A percentile compares a stretch with the other conserved stretches of the same genome.
Evolutionary conservation across 2,329 filamentous ascomycete genomes (phyloP).

Genomic region (Proliferodiscus dingleyae): DNA sequence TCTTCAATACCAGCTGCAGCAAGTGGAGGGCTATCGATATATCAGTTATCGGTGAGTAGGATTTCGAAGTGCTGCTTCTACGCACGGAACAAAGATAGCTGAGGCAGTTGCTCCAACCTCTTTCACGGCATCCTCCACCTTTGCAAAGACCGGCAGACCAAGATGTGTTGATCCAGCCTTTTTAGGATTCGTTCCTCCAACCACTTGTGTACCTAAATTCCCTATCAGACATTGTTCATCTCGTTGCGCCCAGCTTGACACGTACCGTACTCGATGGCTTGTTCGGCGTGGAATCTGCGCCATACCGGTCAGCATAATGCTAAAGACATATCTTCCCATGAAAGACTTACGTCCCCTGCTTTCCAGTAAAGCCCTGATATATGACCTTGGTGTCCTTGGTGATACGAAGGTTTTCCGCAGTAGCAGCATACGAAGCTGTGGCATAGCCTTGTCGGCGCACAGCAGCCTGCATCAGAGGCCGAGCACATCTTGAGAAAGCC

Average conservation of each 20-base stretch:
- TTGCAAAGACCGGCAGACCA: slow-evolving; percentile 87
- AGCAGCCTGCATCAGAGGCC: slow-evolving; percentile 63
- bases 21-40: slow-evolving; percentile 67
- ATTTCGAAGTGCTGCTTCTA: slow-evolving; percentile 1
- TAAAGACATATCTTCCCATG: not conserved
- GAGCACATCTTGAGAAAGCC: slow-evolving; percentile 69
- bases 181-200: slow-evolving; percentile 98
- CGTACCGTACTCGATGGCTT: slow-evolving; percentile 97
- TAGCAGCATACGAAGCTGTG: slow-evolving; percentile 66
- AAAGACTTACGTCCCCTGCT: slow-evolving; percentile 79
- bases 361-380: slow-evolving; percentile 96
- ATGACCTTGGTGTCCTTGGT: slow-evolving; percentile 90
- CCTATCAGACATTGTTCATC: slow-evolving; percentile 27
- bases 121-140: slow-evolving; percentile 82
- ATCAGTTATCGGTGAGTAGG: slow-evolving; percentile 13
- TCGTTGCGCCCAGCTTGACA: slow-evolving; percentile 13
- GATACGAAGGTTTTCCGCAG: slow-evolving; percentile 84
- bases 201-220: slow-evolving; percentile 79
- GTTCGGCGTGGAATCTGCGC: slow-evolving; percentile 86
- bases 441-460: slow-evolving; percentile 72
- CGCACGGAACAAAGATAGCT: slow-evolving; percentile 91
- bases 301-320: slow-evolving; percentile 30
- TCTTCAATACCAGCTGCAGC: slow-evolving; percentile 96
- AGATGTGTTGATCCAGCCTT: slow-evolving; percentile 92
- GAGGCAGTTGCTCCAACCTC: slow-evolving; percentile 86